Conservation (phyloP, 257 asterid genomes). For the Rhazya stricta region DNA sequence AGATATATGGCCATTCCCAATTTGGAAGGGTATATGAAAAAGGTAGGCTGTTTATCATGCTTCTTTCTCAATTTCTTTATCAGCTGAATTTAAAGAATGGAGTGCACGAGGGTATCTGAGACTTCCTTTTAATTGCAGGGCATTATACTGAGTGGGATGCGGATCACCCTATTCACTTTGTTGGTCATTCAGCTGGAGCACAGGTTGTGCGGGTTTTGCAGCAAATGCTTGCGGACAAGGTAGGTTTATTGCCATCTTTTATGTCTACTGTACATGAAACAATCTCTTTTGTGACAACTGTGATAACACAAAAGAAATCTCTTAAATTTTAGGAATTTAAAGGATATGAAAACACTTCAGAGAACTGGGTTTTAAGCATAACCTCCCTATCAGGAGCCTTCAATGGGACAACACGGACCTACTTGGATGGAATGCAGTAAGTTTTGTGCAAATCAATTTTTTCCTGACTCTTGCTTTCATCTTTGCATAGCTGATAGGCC, state of each 20-base stretch:
- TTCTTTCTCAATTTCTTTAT: neutral
- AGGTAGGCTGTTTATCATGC: slow-evolving; percentile 35
- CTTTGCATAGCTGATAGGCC: slow-evolving; percentile 1
- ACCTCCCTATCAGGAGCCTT: slow-evolving; percentile 95
- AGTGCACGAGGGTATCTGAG: neutral
- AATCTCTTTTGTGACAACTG: neutral
- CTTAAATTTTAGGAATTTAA: slow-evolving; percentile 54
- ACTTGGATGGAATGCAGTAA: slow-evolving; percentile 92
- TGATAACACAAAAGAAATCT: neutral
- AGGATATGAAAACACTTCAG: slow-evolving; percentile 70
- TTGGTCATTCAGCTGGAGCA: slow-evolving; percentile 98
- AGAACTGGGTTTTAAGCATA: slow-evolving; percentile 80
- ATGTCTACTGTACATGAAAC: neutral
- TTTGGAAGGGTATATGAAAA: slow-evolving; percentile 67
- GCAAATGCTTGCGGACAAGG: slow-evolving; percentile 99
- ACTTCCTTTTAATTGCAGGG: slow-evolving; percentile 39
- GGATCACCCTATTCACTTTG: slow-evolving; percentile 88
- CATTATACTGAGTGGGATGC: slow-evolving; percentile 96
- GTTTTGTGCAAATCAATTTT: slow-evolving; percentile 18
- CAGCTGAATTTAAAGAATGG: neutral
- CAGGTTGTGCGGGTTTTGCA: slow-evolving; percentile 90
- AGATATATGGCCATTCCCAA: slow-evolving; percentile 78
- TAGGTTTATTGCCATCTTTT: slow-evolving; percentile 11
- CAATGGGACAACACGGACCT: slow-evolving; percentile 90
- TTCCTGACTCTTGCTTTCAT: neutral